These are phyloP conservation scores for Spathaspora passalidarum DNA, from an alignment of 805 yeast genomes.

Conservation along the genomic window DNA sequence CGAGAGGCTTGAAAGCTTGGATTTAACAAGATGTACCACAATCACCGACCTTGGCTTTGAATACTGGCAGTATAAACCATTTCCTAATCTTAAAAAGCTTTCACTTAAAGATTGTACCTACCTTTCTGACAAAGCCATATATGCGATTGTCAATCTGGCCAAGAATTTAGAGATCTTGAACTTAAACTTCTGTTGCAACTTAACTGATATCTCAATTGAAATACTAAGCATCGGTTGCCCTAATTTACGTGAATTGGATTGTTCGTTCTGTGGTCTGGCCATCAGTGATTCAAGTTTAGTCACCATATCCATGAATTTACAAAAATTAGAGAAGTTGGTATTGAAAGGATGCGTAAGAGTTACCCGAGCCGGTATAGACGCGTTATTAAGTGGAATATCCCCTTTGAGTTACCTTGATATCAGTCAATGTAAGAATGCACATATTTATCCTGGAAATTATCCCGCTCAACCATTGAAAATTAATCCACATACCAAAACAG, in stretches of 20 bases:
- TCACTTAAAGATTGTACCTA: slow-evolving; percentile 72
- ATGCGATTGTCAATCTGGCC: slow-evolving; percentile 60
- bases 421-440: slow-evolving; percentile 71
- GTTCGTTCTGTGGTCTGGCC: slow-evolving; percentile 77
- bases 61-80: slow-evolving; percentile 57
- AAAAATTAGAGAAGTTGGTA: slow-evolving; percentile 44
- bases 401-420: slow-evolving; percentile 54
- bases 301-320: slow-evolving; percentile 55
- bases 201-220: slow-evolving; percentile 67
- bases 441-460: slow-evolving; percentile 57
- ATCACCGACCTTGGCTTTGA: slow-evolving; percentile 73
- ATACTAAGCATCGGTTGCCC: slow-evolving; percentile 67
- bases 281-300: slow-evolving; percentile 69
- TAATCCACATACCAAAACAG: slow-evolving; percentile 51
- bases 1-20: slow-evolving; percentile 51
- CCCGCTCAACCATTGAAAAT: slow-evolving; percentile 54
- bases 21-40: slow-evolving; percentile 72
- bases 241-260: slow-evolving; percentile 47
- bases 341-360: slow-evolving; percentile 74
- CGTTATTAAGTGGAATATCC: slow-evolving; percentile 54
- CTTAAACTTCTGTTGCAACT: slow-evolving; percentile 71
- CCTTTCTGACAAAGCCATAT: slow-evolving; percentile 61
- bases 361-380: slow-evolving; percentile 74
- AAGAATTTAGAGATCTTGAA: slow-evolving; percentile 55
- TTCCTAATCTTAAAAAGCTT: slow-evolving; percentile 51